These are phyloP conservation scores for Trifolium subterraneum DNA, from an alignment of 306 rosid species.

Conservation along the genomic window DNA sequence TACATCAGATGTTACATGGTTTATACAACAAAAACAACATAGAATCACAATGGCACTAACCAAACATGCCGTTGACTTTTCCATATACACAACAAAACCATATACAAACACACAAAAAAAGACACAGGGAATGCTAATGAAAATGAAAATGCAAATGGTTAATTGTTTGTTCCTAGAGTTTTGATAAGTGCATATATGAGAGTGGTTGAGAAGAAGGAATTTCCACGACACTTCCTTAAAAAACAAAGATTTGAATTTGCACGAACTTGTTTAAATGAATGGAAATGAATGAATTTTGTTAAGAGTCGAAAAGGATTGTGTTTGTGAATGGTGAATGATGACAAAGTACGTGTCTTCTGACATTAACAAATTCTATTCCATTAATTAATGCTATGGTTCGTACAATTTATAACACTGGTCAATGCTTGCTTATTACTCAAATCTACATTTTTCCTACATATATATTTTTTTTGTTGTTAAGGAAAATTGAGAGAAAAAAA, in stretches of 20 bases:
- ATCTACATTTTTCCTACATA: too few species aligned
- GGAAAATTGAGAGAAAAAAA: too few species aligned
- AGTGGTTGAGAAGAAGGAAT: constrained; percentile 35
- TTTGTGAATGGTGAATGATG: constrained; percentile 37
- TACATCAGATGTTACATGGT: constrained; percentile 54
- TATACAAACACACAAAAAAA: constrained; percentile 18
- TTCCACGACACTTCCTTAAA: constrained; percentile 42
- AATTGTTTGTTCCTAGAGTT: background rate
- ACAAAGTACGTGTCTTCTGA: constrained; percentile 39
- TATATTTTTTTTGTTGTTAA: too few species aligned
- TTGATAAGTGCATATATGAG: constrained; percentile 41
- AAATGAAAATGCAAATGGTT: constrained; percentile 37
- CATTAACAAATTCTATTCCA: constrained; percentile 20
- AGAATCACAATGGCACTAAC: constrained; percentile 50
- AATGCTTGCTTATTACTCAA: background rate
- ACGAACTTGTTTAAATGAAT: background rate
- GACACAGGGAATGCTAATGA: constrained; percentile 35
- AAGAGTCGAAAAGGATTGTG: constrained; percentile 40
- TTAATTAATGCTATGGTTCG: constrained; percentile 1
- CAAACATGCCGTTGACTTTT: constrained; percentile 52
- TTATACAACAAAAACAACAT: constrained; percentile 43
- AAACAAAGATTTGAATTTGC: constrained; percentile 39
- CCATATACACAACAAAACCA: constrained; percentile 37
- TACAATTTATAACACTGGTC: background rate
- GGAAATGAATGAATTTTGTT: background rate